Evolutionary conservation across 345 rosid genomes (phyloP), one percentile per base, ranked within the genome.

Genomic region (Populus davidiana): DNA sequence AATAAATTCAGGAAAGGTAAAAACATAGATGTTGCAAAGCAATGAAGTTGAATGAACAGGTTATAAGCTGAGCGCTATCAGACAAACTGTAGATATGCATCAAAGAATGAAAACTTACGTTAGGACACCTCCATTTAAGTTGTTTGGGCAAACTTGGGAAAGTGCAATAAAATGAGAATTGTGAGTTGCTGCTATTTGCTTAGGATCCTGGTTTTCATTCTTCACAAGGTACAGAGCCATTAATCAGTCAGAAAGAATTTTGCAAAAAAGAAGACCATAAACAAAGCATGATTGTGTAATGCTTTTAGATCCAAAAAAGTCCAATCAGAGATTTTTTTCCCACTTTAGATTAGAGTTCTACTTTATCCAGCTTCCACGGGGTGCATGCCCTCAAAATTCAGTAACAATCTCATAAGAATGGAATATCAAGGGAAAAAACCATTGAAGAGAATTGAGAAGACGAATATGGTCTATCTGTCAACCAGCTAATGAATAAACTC

Each of bases 91-190:
- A 49, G 76, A 69, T 5, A 79, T 21, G 73, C 47, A 77, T 59
- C 67, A 21, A 68, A 71, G 74, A 54, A 47, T 21, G 41, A 83
- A 68, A 65, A 84, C 98, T 90, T 90, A 96, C 99, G 91, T 90
- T 74, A 90, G 84, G 69, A 85, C 39, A 65, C 85, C 81, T 76
- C 98, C 98, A 85, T 87, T 92, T 65, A 83, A 86, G 87, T 90
- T 93, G 89, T 87, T 94, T 13, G 96, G 97, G 83, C 87, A 90
- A 81, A 84, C 92, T 91, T 91, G 98, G 80, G 94, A 88, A 68
- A 96, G 91, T 78, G 99, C 93, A 81, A 81, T 79, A 76, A 81
- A 82, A 79, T 90, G 93, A 83, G 99, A 96, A 88, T 84, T 86
- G 89, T 96, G 99, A 70, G 84, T 88, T 54, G 87, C 80, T 67